These are phyloP conservation scores for Vanrija pseudolonga DNA, from an alignment of 1,284 basidiomycete species.

Conservation along the genomic window DNA sequence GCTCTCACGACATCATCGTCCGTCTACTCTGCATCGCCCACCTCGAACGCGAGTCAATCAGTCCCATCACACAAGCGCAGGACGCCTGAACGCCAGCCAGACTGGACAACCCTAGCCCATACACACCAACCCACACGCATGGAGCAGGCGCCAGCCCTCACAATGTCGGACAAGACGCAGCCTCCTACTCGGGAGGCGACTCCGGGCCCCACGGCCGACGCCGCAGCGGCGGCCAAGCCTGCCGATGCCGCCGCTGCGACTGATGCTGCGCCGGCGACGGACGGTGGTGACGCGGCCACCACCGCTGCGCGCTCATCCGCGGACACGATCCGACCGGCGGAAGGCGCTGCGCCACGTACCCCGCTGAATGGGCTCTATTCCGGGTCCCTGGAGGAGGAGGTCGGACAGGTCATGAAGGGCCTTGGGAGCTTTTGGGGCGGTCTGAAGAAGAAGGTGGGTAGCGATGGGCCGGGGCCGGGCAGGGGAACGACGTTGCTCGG, in stretches of 20 bases:
- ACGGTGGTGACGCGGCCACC: neutral
- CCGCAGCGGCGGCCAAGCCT: neutral
- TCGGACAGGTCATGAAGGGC: constrained; percentile 76
- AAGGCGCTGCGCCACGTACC: constrained; percentile 24
- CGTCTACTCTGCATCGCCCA: no score
- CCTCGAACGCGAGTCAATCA: no score
- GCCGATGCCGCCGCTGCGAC: neutral
- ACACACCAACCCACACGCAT: neutral
- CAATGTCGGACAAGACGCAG: constrained; percentile 13
- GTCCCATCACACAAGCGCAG: neutral
- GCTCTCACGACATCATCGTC: no score
- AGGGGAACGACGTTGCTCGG: neutral
- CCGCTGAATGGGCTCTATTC: constrained; percentile 54
- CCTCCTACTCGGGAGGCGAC: constrained; percentile 7
- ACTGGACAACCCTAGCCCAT: neutral
- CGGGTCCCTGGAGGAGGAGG: constrained; percentile 69
- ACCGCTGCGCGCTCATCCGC: constrained; percentile 11
- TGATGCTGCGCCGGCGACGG: neutral
- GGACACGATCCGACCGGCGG: neutral
- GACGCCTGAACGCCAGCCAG: no score
- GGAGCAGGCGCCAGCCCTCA: constrained; percentile 18
- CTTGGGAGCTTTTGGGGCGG: constrained; percentile 79
- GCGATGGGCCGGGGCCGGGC: neutral
- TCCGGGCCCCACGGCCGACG: neutral
- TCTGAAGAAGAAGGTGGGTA: constrained; percentile 74